Evolutionary conservation across 176 grass and related monocot genomes (phyloP).

Genomic region (Secale cereale): DNA sequence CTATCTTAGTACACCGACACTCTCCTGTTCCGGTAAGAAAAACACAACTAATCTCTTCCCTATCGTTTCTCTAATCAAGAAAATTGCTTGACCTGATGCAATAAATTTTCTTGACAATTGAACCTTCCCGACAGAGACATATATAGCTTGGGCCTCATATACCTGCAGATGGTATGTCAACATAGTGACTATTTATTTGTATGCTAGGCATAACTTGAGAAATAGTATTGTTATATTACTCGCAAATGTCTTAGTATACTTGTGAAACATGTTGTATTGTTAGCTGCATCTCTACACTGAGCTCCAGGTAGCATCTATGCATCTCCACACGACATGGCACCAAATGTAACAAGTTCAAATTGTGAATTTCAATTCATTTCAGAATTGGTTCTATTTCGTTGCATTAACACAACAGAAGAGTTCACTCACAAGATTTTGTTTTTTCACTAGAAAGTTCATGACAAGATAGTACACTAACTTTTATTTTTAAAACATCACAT

Average conservation of each 20-base stretch:
- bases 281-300: not conserved
- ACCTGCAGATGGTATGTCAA: constrained; percentile 83
- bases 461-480: not conserved
- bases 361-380: not conserved
- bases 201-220: not conserved
- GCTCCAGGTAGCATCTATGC: not conserved
- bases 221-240: no score
- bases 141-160: no score
- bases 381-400: not conserved
- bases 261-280: no score
- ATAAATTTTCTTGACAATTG: constrained; percentile 46
- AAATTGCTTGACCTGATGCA: constrained; percentile 28
- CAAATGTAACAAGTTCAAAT: not conserved
- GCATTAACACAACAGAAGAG: not conserved
- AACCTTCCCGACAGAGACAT: constrained; percentile 98
- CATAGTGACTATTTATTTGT: constrained; percentile 5
- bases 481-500: not conserved
- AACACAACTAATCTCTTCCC: not conserved
- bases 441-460: not conserved
- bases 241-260: no score
- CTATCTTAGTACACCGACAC: no score
- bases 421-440: not conserved
- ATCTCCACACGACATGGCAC: not conserved
- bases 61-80: not conserved
- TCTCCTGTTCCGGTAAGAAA: no score